phyloP scores from a whole-genome alignment of 129 eudicot genomes.

The Sambucus nigra region DNA sequence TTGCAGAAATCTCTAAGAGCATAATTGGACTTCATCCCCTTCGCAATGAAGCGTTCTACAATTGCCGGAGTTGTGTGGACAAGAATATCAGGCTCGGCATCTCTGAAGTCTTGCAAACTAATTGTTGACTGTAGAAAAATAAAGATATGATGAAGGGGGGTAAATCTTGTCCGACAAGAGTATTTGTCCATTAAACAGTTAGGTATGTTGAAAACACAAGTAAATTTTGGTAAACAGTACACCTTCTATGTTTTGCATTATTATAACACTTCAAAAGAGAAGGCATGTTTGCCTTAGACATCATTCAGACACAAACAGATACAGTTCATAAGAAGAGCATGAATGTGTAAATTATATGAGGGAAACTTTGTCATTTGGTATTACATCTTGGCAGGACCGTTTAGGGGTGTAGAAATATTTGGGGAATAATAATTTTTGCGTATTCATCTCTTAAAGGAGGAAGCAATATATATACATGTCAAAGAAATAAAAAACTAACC shows the following conservation, averaged over 20 bases:
- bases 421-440: too few species aligned
- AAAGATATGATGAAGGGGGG: neutral
- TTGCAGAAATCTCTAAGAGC: constrained; percentile 72
- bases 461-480: too few species aligned
- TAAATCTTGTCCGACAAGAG: neutral
- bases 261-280: neutral
- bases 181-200: neutral
- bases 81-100: constrained; percentile 73
- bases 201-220: neutral
- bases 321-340: too few species aligned
- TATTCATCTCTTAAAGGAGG: too few species aligned
- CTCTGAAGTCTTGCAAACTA: constrained; percentile 50
- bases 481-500: too few species aligned
- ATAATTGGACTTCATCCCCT: constrained; percentile 24
- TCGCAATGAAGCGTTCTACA: constrained; percentile 37
- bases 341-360: too few species aligned
- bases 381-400: too few species aligned
- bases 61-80: constrained; percentile 49
- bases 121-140: constrained; percentile 40
- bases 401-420: too few species aligned
- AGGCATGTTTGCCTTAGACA: neutral
- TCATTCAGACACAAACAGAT: too few species aligned
- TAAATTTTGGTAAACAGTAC: neutral
- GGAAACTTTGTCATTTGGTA: too few species aligned
- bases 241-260: neutral